These are phyloP conservation scores for Aphanocladium album DNA, from an alignment of 2,329 filamentous ascomycete species.

Conservation along the genomic window DNA sequence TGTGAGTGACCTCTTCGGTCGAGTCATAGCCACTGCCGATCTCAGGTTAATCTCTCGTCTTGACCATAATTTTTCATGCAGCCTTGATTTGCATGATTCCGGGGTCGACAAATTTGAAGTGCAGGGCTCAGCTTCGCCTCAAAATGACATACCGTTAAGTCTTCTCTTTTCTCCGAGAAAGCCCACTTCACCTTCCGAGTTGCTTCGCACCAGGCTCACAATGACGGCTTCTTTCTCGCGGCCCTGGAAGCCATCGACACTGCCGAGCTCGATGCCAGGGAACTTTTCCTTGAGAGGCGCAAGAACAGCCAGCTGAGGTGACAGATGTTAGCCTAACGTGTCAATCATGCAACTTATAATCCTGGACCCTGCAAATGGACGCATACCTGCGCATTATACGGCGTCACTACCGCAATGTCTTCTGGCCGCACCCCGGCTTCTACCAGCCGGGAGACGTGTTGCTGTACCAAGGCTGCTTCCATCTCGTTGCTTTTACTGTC, in stretches of 20 bases:
- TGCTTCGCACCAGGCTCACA: conserved; percentile 90
- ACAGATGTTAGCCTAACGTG: background rate
- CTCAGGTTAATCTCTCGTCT: background rate
- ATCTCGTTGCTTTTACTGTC: conserved; percentile 86
- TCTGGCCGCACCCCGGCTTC: conserved; percentile 71
- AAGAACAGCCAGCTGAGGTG: conserved; percentile 63
- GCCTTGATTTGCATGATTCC: background rate
- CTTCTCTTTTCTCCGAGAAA: conserved; percentile 89
- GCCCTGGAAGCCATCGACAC: conserved; percentile 95
- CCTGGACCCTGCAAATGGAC: background rate
- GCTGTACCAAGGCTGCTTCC: conserved; percentile 75
- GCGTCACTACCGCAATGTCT: conserved; percentile 90
- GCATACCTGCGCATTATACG: conserved; percentile 84
- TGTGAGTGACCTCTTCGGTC: conserved; percentile 83
- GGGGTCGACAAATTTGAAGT: background rate
- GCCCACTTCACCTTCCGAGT: conserved; percentile 78
- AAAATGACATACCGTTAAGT: conserved; percentile 68
- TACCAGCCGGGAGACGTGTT: conserved; percentile 73
- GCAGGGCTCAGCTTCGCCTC: conserved; percentile 4
- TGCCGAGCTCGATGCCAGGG: conserved; percentile 87
- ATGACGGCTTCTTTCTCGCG: conserved; percentile 95
- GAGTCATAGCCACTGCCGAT: conserved; percentile 92
- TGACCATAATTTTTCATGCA: background rate
- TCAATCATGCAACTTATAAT: conserved; percentile 13
- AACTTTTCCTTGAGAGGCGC: conserved; percentile 76